Percentiles rank a stretch among this genome's conserved stretches.
Conservation (phyloP, 805 yeast genomes). For the Jamesozyma rosinii region DNA sequence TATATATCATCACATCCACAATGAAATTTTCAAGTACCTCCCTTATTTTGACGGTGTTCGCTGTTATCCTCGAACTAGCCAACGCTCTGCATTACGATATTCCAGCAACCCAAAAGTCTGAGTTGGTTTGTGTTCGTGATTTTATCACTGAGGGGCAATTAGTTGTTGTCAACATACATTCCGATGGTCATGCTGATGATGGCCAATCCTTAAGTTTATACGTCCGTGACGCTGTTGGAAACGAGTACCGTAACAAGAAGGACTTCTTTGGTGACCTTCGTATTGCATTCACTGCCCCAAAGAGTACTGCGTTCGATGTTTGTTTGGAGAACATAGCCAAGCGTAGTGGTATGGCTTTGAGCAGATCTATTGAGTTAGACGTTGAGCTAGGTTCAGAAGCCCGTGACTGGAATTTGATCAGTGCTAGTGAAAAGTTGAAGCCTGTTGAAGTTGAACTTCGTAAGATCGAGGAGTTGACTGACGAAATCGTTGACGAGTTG, state of each 20-base stretch:
- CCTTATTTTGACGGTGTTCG: constrained; percentile 3
- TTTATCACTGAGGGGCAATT: constrained; percentile 76
- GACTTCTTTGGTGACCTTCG: constrained; percentile 65
- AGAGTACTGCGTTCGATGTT: constrained; percentile 78
- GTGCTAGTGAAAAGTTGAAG: constrained; percentile 84
- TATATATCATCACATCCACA: constrained; percentile 33
- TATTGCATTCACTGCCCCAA: constrained; percentile 78
- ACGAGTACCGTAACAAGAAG: constrained; percentile 70
- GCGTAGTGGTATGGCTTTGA: constrained; percentile 33
- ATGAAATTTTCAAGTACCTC: constrained; percentile 43
- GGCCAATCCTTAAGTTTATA: constrained; percentile 70
- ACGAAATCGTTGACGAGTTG: constrained; percentile 71
- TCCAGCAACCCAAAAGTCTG: constrained; percentile 37
- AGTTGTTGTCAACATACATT: constrained; percentile 73
- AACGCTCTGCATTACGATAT: constrained; percentile 45
- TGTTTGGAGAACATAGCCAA: constrained; percentile 63
- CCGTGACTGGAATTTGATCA: constrained; percentile 93
- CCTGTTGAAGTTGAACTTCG: constrained; percentile 88
- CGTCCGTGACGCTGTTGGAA: constrained; percentile 72
- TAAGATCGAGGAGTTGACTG: constrained; percentile 75
- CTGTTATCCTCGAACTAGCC: constrained; percentile 3
- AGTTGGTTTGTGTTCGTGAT: constrained; percentile 83
- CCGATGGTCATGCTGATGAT: constrained; percentile 72
- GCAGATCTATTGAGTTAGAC: constrained; percentile 77
- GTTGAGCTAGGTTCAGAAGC: constrained; percentile 95